These are phyloP conservation scores for Bruguiera sexangula DNA, from an alignment of 345 rosid species.

Conservation along the genomic window DNA sequence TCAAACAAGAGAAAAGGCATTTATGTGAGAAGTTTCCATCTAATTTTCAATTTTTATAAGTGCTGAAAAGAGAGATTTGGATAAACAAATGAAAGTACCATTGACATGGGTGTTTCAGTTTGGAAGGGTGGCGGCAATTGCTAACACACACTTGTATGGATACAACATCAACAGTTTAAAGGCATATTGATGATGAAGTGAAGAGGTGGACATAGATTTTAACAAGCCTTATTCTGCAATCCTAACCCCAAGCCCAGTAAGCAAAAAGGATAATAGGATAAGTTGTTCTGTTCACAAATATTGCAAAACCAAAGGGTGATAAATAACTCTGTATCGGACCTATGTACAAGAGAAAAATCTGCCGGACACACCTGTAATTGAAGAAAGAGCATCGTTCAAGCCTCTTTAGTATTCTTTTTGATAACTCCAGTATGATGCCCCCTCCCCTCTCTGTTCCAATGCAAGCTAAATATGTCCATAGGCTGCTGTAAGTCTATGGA, in stretches of 20 bases:
- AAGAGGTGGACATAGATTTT: conserved; percentile 19
- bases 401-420: not conserved
- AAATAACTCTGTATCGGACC: conserved; percentile 36
- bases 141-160: conserved; percentile 18
- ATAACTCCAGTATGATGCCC: not conserved
- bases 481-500: conserved; percentile 38
- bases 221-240: conserved; percentile 34
- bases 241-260: conserved; percentile 32
- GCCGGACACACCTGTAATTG: conserved; percentile 30
- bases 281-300: conserved; percentile 25
- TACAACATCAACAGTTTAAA: conserved; percentile 23
- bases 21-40: conserved; percentile 13
- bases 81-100: not conserved
- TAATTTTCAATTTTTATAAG: not conserved
- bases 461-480: conserved; percentile 34
- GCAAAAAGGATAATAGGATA: conserved; percentile 5
- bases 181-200: conserved; percentile 31
- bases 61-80: conserved; percentile 1
- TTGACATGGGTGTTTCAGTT: not conserved
- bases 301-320: conserved; percentile 19
- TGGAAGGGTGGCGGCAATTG: not conserved
- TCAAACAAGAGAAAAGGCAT: conserved; percentile 14
- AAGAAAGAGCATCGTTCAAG: conserved; percentile 14
- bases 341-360: conserved; percentile 28
- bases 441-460: not conserved